A percentile compares a stretch with the other conserved stretches of the same genome.
Evolutionary conservation across 495 filamentous ascomycete species (phyloP).

Genomic region (Hypoxylon intermedium): DNA sequence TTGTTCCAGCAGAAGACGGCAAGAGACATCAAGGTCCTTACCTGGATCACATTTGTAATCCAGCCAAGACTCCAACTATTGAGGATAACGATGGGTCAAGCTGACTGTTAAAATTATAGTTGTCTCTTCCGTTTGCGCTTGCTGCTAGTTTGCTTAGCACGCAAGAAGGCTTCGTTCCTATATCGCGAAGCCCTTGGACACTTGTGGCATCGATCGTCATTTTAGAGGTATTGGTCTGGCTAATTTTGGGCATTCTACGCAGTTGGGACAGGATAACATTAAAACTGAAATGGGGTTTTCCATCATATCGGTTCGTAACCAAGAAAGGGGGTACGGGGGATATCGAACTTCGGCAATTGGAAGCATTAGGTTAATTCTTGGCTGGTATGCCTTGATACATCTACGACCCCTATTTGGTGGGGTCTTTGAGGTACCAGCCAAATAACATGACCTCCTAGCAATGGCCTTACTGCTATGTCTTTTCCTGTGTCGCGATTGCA

Average conservation of each 20-base stretch:
- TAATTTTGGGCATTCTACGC: background rate
- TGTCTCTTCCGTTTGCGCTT: background rate
- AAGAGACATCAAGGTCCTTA: slow-evolving; percentile 3
- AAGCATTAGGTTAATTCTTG: background rate
- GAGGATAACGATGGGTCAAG: background rate
- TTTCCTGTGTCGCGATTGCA: too few relatives aligned
- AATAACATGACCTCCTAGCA: too few relatives aligned
- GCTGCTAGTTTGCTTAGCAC: background rate
- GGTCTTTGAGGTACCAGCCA: too few relatives aligned
- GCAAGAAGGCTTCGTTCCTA: background rate
- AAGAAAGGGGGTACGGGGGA: background rate
- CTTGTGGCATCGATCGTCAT: background rate
- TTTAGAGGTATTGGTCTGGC: background rate
- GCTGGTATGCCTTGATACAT: background rate
- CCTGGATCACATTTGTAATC: slow-evolving; percentile 23
- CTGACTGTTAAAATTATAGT: background rate
- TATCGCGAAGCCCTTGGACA: background rate
- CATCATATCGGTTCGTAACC: background rate
- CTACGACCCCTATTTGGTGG: too few relatives aligned
- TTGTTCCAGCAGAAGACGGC: slow-evolving; percentile 9
- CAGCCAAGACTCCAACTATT: background rate
- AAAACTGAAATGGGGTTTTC: background rate
- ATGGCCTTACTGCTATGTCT: too few relatives aligned
- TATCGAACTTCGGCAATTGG: background rate
- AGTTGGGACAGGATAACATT: background rate